Base-by-base conservation (phyloP, 2,329 filamentous ascomycete species). In the Curvularia verruculosa region DNA sequence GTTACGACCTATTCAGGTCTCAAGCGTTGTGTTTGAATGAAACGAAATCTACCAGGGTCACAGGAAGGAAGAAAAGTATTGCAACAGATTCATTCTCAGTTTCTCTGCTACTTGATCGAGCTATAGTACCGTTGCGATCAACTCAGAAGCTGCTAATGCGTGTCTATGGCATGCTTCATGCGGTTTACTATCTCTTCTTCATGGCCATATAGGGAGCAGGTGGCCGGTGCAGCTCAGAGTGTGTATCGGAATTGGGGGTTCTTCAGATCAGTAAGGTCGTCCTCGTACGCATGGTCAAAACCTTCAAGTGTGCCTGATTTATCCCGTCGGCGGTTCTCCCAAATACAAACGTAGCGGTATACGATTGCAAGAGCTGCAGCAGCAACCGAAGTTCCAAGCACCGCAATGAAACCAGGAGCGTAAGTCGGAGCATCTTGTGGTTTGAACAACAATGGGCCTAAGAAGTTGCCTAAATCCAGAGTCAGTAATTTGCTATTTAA, bases 261-360 rank as follows among this genome's bases (percentile, higher is more conserved):
- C 58, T 65, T 61, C 39, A 60, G 44, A 62, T 84, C 81, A 5
- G 81, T 84, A 40, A 82, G 70, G 58, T 83, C 81, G 65, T 84
- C 81, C 49, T 84, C 80, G 54, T 82, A 84, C 0, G 82, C 82
- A 64, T 84, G 77, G 44, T 84, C 82, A 45, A 78, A 84, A 1
- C 75, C 80, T 66, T 84, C 81, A n/a, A 74, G 52, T 9, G 73
- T 75, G 2, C 80, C 80, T 1, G 76, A 62, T 45, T 69, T 70
- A 56, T 83, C 80, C 24, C 80, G 75, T 53, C 68, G 72, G 18
- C 66, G 69, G 59, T 83, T 83, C 10, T 80, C 74, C 73, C 71
- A 75, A 4, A 80, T 68, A 58, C 80, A 82, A 6, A 82, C 58
- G 31, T 74, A 70, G 3, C 81, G 77, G 60, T 83, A 83, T 0